Conservation (phyloP, 495 filamentous ascomycete genomes). For the Pseudevernia furfuracea region DNA sequence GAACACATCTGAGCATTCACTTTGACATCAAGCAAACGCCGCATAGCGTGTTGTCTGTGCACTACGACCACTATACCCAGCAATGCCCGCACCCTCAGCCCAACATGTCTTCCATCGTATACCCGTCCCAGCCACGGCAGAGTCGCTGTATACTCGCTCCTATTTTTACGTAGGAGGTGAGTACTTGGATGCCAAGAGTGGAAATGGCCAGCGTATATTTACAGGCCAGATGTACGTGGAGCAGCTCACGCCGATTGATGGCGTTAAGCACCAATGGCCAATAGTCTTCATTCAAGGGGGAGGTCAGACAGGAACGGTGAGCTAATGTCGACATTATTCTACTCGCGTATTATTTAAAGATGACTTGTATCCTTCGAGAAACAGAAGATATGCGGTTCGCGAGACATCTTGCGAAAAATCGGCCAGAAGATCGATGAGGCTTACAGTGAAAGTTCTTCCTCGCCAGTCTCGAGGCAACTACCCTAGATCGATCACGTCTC, state of each 20-base stretch:
- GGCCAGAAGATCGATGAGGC: background rate
- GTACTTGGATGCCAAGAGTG: conserved; percentile 31
- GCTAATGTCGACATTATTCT: no score
- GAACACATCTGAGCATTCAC: background rate
- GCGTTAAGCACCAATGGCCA: conserved; percentile 30
- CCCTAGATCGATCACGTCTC: background rate
- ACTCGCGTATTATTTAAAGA: no score
- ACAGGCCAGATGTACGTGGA: conserved; percentile 53
- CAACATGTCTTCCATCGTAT: background rate
- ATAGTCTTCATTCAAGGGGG: conserved; percentile 48
- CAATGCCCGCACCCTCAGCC: background rate
- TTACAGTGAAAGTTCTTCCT: background rate
- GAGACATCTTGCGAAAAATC: background rate
- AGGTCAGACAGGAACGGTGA: conserved; percentile 45
- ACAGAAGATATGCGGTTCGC: background rate
- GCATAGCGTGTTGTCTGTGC: background rate
- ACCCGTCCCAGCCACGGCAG: background rate
- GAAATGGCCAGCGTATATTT: conserved; percentile 33
- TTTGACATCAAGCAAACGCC: no score
- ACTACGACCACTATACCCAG: background rate
- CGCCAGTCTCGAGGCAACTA: background rate
- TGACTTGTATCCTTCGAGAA: background rate
- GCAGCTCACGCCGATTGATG: conserved; percentile 35
- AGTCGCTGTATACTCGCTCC: conserved; percentile 25
- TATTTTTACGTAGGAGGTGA: conserved; percentile 47